Evolutionary conservation across 2,329 filamentous ascomycete genomes (phyloP).

Genomic region (Colletotrichum australisinense): DNA sequence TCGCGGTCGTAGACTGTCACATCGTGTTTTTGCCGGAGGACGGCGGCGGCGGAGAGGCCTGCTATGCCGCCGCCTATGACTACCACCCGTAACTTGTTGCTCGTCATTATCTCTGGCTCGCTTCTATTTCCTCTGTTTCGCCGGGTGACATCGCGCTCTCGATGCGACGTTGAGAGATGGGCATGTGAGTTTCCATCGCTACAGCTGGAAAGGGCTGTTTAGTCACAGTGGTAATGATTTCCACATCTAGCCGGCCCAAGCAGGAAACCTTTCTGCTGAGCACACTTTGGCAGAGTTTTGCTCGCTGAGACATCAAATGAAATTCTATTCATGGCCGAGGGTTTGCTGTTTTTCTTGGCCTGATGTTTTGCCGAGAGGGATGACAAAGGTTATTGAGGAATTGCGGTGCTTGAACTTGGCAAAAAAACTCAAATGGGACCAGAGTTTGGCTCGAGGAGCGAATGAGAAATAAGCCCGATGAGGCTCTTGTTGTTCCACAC

Average conservation of each 20-base stretch:
- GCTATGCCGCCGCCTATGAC: constrained; percentile 28
- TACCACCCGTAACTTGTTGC: constrained; percentile 17
- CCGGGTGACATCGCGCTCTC: too few species aligned
- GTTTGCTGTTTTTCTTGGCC: neutral
- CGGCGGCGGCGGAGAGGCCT: constrained; percentile 23
- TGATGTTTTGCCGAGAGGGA: constrained; percentile 1
- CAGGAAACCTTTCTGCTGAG: neutral
- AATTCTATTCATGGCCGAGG: constrained; percentile 22
- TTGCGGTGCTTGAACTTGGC: neutral
- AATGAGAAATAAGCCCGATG: neutral
- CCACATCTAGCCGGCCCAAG: too few species aligned
- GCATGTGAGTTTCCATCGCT: too few species aligned
- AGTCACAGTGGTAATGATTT: neutral
- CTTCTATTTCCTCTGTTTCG: neutral
- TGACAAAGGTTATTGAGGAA: neutral
- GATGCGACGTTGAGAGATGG: too few species aligned
- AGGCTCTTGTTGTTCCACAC: neutral
- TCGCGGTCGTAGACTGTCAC: constrained; percentile 24
- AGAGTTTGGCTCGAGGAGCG: neutral
- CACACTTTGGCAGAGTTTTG: neutral
- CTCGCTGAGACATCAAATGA: constrained; percentile 21
- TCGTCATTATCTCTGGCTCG: neutral
- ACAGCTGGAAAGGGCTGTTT: too few species aligned
- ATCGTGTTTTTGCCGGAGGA: constrained; percentile 26
- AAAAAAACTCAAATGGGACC: neutral